Evolutionary conservation across 306 rosid species (phyloP).

Genomic region (Vigna nakashimae): DNA sequence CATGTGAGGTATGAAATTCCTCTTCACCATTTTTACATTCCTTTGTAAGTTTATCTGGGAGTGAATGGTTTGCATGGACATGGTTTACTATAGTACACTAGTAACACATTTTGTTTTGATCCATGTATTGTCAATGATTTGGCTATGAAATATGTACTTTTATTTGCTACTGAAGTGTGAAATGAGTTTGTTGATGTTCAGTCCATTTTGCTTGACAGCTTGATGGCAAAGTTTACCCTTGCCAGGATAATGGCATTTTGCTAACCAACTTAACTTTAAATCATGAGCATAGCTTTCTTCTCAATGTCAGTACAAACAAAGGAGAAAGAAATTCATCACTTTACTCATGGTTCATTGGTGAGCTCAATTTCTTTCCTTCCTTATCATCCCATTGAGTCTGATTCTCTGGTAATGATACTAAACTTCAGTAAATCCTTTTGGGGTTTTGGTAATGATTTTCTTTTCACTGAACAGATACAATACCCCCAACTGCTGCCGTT

Average conservation of each 20-base stretch:
- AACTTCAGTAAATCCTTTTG: background rate
- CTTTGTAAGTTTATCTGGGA: background rate
- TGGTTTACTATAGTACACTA: background rate
- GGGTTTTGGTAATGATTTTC: slow-evolving; percentile 7
- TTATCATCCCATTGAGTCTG: background rate
- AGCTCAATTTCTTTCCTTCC: slow-evolving; percentile 32
- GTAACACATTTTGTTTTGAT: background rate
- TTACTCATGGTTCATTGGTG: slow-evolving; percentile 77
- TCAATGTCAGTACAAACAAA: slow-evolving; percentile 53
- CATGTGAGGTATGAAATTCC: slow-evolving; percentile 53
- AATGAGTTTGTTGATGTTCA: background rate
- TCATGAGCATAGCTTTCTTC: slow-evolving; percentile 53
- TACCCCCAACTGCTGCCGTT: slow-evolving; percentile 68
- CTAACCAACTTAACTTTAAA: slow-evolving; percentile 60
- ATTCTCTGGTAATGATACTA: slow-evolving; percentile 5
- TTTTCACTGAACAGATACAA: slow-evolving; percentile 53
- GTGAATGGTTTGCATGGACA: background rate
- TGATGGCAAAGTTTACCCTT: slow-evolving; percentile 59
- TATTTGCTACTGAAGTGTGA: background rate
- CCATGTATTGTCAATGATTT: background rate
- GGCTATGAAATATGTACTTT: background rate
- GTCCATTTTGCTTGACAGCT: slow-evolving; percentile 49
- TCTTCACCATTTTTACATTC: background rate
- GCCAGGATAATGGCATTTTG: slow-evolving; percentile 45
- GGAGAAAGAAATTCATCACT: slow-evolving; percentile 60